These are phyloP conservation scores for Thalassiosira livingstoniorum DNA, from an alignment of 352 stramenopile genomes.

Conservation along the genomic window DNA sequence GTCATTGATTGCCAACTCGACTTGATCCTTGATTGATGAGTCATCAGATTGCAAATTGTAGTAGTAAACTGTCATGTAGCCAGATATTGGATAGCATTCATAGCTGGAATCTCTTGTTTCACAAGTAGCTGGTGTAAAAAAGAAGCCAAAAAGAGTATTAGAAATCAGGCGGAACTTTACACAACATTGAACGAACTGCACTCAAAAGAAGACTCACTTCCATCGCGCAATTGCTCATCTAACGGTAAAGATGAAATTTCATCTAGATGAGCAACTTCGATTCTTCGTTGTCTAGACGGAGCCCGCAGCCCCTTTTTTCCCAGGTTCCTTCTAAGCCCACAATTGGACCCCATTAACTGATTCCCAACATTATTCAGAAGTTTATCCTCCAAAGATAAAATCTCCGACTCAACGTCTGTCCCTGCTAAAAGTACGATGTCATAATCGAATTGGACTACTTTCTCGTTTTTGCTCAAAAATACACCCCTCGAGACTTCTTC, in stretches of 20 bases:
- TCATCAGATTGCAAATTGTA: neutral
- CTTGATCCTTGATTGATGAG: conserved; percentile 8
- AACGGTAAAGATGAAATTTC: conserved; percentile 13
- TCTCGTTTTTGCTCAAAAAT: no score
- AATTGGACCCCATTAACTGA: neutral
- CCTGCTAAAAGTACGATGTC: conserved; percentile 9
- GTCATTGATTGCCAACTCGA: conserved; percentile 4
- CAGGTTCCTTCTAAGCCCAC: neutral
- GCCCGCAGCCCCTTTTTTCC: neutral
- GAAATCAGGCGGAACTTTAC: neutral
- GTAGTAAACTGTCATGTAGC: conserved; percentile 22
- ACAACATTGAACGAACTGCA: neutral
- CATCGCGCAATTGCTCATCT: neutral
- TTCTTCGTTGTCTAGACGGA: neutral
- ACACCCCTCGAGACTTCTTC: no score
- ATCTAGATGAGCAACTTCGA: neutral
- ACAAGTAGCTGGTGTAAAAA: conserved; percentile 8
- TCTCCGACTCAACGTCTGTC: neutral
- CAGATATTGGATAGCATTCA: conserved; percentile 20
- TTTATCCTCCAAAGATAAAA: neutral
- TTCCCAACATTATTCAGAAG: conserved; percentile 22
- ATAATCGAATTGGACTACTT: conserved; percentile 32
- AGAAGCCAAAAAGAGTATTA: conserved; percentile 1
- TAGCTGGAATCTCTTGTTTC: neutral
- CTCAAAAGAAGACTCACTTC: conserved; percentile 1